A percentile compares a stretch with the other conserved stretches of the same genome.
These are phyloP conservation scores for Echeveria elegans DNA, from an alignment of 164 flowering plant species.

Conservation along the genomic window DNA sequence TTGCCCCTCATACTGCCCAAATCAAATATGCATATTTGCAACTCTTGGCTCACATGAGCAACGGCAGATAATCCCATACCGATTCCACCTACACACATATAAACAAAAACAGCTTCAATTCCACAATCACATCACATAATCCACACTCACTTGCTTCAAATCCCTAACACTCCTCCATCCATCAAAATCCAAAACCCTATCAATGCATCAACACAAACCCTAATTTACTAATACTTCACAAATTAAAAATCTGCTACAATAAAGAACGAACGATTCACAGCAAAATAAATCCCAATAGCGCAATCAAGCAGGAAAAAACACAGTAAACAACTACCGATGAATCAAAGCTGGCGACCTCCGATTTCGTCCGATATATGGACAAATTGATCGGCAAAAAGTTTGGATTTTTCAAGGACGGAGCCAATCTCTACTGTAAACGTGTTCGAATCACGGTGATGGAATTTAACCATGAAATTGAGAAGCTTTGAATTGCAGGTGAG, in stretches of 20 bases:
- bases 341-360: neutral
- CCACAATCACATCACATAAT: too few relatives aligned
- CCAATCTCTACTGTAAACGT: neutral
- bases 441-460: neutral
- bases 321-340: neutral
- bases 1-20: conserved; percentile 80
- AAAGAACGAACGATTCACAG: neutral
- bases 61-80: conserved; percentile 59
- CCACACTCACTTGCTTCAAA: too few relatives aligned
- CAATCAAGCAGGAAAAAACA: neutral
- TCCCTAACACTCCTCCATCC: neutral
- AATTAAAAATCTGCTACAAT: neutral
- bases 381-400: neutral
- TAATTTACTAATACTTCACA: neutral
- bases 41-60: conserved; percentile 27
- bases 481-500: conserved; percentile 1
- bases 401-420: neutral
- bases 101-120: neutral
- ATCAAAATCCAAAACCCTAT: neutral
- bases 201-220: neutral
- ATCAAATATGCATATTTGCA: conserved; percentile 74
- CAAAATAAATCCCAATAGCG: neutral
- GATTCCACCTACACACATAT: neutral
- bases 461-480: neutral
- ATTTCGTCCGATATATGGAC: neutral